Base-by-base conservation (phyloP, 1,284 basidiomycete genomes). In the Inonotus obliquus region DNA sequence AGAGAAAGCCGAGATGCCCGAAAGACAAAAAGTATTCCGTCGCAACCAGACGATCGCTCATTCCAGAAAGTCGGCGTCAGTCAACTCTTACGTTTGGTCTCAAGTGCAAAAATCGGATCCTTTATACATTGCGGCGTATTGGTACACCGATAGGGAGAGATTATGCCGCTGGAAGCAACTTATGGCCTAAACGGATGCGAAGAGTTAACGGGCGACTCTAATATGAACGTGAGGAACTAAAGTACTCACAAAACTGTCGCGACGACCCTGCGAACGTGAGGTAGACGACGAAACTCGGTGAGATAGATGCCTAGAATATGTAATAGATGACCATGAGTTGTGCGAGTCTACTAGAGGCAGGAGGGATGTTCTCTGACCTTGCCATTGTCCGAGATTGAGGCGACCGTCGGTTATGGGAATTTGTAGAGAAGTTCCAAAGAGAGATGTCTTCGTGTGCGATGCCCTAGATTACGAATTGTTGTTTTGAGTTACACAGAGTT, bases 301-400 rank as follows among this genome's bases (percentile, higher is more conserved):
- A 94, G 79, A 69, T 93, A 93, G 55, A 92, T 91, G 1, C 91
- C 89, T 90, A 61, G 27, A 52, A 17, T 11, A 52, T 49, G 6
- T 6, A 38, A 38, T 14, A 25, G 41, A 19, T 59, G n/a, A 38
- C n/a, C 19, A 23, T 23, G 39, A 27, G 44, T 23, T 27, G 59
- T 27, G 55, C 19, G 41, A 32, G 6, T 37, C 49, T 4, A 29
- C 14, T 32, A 10, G 41, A 39, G 11, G 41, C 41, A 48, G 48
- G 41, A 45, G 23, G 23, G 41, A 62, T 14, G 14, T 52, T 53
- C 27, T 60, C 73, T 65, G 49, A 81, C 89, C 92, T 81, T 96
- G 94, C 94, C 94, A 97, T 19, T 92, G 96, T 4, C 94, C 95
- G 44, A 96, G 77, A 67, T 91, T 92, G 65, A 96, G 76, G 52